These are phyloP conservation scores for Flammula alnicola DNA, from an alignment of 1,284 basidiomycete species.

Conservation along the genomic window DNA sequence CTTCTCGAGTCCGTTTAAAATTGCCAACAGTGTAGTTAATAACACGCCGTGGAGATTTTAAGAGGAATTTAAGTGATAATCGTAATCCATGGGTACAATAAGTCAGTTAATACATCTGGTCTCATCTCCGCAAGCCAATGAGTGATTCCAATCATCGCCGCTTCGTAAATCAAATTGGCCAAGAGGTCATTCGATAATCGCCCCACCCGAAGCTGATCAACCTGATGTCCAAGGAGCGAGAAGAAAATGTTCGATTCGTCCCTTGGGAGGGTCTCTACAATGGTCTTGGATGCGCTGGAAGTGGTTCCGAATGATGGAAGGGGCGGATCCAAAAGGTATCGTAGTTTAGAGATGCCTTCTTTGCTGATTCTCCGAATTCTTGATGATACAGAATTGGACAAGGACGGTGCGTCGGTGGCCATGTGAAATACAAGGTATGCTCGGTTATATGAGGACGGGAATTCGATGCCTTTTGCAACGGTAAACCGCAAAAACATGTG, in stretches of 20 bases:
- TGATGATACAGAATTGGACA: slow-evolving; percentile 21
- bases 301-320: neutral
- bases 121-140: slow-evolving; percentile 24
- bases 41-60: neutral
- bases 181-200: slow-evolving; percentile 20
- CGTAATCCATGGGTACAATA: slow-evolving; percentile 3
- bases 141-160: slow-evolving; percentile 24
- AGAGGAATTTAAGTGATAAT: neutral
- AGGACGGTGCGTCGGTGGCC: slow-evolving; percentile 18
- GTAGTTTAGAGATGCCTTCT: slow-evolving; percentile 12
- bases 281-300: neutral
- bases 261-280: slow-evolving; percentile 18
- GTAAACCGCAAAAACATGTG: slow-evolving; percentile 22
- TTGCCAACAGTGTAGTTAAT: neutral
- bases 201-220: slow-evolving; percentile 16
- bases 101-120: slow-evolving; percentile 17
- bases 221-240: slow-evolving; percentile 15
- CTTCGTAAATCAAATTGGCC: slow-evolving; percentile 26
- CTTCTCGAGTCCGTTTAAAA: neutral
- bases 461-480: slow-evolving; percentile 17
- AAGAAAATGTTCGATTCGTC: slow-evolving; percentile 28
- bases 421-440: slow-evolving; percentile 26
- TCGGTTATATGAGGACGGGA: slow-evolving; percentile 26
- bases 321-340: slow-evolving; percentile 15
- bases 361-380: slow-evolving; percentile 18